Evolutionary conservation across 2,329 filamentous ascomycete genomes (phyloP).

Genomic region (Berkeleyomyces basicola): DNA sequence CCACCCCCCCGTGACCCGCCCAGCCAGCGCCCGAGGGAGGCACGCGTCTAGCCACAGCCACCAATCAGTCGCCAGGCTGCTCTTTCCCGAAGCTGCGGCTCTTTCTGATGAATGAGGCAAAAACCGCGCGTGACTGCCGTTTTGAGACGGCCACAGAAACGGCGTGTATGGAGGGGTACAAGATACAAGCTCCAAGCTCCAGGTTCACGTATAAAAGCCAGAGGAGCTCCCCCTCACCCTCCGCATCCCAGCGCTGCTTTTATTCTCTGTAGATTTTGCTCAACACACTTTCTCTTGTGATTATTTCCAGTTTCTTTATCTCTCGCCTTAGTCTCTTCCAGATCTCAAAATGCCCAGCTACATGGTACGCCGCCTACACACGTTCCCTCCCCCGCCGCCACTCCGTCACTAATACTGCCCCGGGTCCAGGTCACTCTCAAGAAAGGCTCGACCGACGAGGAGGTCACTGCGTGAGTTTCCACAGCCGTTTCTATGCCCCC

Average conservation of each 20-base stretch:
- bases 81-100: no score
- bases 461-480: slow-evolving; percentile 47
- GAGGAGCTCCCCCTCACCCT: not conserved
- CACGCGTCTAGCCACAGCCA: not conserved
- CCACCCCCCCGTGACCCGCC: no score
- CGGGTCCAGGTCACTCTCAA: slow-evolving; percentile 67
- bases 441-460: slow-evolving; percentile 43
- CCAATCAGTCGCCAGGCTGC: not conserved
- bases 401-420: not conserved
- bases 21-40: not conserved
- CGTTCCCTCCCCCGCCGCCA: not conserved
- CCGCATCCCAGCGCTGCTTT: slow-evolving; percentile 5
- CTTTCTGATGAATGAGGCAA: not conserved
- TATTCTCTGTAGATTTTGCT: no score
- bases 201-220: slow-evolving; percentile 10
- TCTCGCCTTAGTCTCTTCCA: not conserved
- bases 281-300: no score
- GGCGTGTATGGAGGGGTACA: not conserved
- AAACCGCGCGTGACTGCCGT: slow-evolving; percentile 1
- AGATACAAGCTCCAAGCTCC: no score
- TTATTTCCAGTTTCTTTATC: slow-evolving; percentile 7
- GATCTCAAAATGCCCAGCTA: no score
- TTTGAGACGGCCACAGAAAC: not conserved
- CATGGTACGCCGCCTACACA: no score
- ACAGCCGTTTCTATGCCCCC: no score